Evolutionary conservation across 345 rosid genomes (phyloP).

Genomic region (Syzygium jambos): DNA sequence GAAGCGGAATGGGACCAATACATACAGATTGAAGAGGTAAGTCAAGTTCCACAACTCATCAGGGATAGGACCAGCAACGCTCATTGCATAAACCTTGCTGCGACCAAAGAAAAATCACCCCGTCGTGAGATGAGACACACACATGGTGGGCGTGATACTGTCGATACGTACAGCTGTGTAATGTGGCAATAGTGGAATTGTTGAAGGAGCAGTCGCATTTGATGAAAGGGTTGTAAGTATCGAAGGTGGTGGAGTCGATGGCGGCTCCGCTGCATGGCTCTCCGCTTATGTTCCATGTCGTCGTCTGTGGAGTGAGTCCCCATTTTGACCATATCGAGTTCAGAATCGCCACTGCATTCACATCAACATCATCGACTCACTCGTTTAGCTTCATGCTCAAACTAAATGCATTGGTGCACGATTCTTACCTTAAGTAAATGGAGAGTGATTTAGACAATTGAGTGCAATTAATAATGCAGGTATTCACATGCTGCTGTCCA

Average conservation of each 20-base stretch:
- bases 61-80: slow-evolving; percentile 29
- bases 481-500: not conserved
- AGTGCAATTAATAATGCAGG: not conserved
- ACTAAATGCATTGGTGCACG: not conserved
- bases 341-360: slow-evolving; percentile 25
- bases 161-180: slow-evolving; percentile 15
- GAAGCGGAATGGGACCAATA: not conserved
- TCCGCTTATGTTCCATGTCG: slow-evolving; percentile 48
- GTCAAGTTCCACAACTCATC: slow-evolving; percentile 47
- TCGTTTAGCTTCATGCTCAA: not conserved
- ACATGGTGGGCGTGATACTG: not conserved
- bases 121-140: not conserved
- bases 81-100: slow-evolving; percentile 24
- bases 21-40: slow-evolving; percentile 36
- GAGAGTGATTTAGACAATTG: not conserved
- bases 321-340: slow-evolving; percentile 43
- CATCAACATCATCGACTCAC: not conserved
- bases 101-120: not conserved
- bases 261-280: slow-evolving; percentile 53
- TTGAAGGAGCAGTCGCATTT: slow-evolving; percentile 50
- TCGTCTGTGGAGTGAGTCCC: slow-evolving; percentile 16
- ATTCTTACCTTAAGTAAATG: not conserved
- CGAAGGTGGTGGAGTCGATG: slow-evolving; percentile 9
- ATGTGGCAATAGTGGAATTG: slow-evolving; percentile 30
- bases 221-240: slow-evolving; percentile 38